Evolutionary conservation across 139 green algal genomes (phyloP).

Genomic region (Tetraselmis striata): DNA sequence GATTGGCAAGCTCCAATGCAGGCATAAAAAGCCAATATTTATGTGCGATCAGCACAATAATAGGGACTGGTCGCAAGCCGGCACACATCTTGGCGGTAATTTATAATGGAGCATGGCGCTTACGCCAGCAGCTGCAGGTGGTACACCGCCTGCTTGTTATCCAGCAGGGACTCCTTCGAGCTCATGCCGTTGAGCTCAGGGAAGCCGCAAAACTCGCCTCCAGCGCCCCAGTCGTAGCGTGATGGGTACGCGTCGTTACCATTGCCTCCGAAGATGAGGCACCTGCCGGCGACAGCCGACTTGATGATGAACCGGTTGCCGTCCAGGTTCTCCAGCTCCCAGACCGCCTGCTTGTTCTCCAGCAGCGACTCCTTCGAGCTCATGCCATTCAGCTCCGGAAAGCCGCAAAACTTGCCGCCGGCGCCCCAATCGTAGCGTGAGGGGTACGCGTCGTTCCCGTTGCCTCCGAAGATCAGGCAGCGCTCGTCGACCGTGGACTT

Average conservation of each 20-base stretch:
- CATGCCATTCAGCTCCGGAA: neutral
- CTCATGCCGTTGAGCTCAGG: neutral
- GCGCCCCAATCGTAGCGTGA: neutral
- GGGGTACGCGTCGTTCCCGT: neutral
- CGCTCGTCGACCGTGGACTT: neutral
- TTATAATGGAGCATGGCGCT: too few species aligned
- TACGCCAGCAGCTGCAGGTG: neutral
- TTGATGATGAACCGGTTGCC: neutral
- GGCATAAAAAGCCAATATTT: too few species aligned
- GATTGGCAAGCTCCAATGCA: too few species aligned
- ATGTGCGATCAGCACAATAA: too few species aligned
- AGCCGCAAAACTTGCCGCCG: neutral
- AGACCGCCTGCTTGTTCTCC: neutral
- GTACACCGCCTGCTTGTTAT: neutral
- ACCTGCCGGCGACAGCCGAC: neutral
- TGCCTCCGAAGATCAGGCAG: neutral
- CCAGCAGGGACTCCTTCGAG: neutral
- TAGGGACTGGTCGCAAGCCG: too few species aligned
- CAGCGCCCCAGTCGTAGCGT: neutral
- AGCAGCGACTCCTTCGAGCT: neutral
- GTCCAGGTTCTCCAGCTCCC: neutral
- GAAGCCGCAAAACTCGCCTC: neutral
- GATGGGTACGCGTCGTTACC: neutral
- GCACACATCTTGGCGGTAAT: too few species aligned
- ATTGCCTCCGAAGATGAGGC: neutral